These are phyloP conservation scores for Penicillium sp. DNA, from an alignment of 2,329 filamentous ascomycete species.

Conservation along the genomic window DNA sequence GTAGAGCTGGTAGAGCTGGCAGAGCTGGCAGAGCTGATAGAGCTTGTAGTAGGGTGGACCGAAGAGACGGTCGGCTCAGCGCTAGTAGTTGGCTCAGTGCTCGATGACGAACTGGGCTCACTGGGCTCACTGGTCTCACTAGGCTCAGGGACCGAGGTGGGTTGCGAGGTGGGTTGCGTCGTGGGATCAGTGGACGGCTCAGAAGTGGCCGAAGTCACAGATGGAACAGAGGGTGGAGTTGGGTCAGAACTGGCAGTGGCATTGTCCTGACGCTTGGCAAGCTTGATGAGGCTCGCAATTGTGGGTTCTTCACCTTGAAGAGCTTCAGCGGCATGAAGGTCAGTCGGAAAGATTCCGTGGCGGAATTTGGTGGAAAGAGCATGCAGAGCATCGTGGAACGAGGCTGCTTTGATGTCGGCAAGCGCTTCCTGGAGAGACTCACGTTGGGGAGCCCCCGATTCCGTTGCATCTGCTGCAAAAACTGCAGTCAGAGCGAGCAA, in stretches of 20 bases:
- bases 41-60: slow-evolving; percentile 10
- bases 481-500: slow-evolving; percentile 28
- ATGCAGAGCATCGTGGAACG: slow-evolving; percentile 67
- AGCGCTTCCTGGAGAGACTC: slow-evolving; percentile 55
- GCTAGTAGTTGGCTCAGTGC: slow-evolving; percentile 10
- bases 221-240: background rate
- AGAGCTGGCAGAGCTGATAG: slow-evolving; percentile 1
- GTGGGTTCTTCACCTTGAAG: slow-evolving; percentile 61
- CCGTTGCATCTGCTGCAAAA: slow-evolving; percentile 23
- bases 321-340: slow-evolving; percentile 62
- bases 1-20: slow-evolving; percentile 5
- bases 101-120: slow-evolving; percentile 10
- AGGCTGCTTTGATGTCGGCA: slow-evolving; percentile 56
- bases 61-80: slow-evolving; percentile 18
- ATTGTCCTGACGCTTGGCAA: slow-evolving; percentile 60
- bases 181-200: slow-evolving; percentile 8
- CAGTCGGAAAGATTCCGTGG: slow-evolving; percentile 66
- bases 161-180: slow-evolving; percentile 12
- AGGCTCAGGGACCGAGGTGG: slow-evolving; percentile 1
- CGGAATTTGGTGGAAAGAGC: slow-evolving; percentile 63
- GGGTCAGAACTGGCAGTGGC: slow-evolving; percentile 21
- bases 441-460: slow-evolving; percentile 13
- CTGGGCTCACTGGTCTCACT: slow-evolving; percentile 7
- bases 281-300: slow-evolving; percentile 61
- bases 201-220: slow-evolving; percentile 9